Evolutionary conservation across 192 early-diverging fungal genomes (phyloP).

Genomic region (Dissophora ornata): DNA sequence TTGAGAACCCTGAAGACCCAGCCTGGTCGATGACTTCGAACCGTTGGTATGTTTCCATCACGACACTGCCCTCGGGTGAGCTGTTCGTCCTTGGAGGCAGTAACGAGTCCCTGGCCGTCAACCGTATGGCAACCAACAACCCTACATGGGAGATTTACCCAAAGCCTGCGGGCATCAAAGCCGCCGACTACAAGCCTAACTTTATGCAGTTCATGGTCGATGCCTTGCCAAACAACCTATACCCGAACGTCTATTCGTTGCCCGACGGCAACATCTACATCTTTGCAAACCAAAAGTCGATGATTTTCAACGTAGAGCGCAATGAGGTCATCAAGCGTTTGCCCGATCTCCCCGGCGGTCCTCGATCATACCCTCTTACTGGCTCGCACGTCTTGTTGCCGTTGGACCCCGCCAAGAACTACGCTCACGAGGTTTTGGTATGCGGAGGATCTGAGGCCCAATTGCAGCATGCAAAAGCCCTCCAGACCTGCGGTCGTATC

Average conservation of each 20-base stretch:
- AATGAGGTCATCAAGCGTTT: constrained; percentile 56
- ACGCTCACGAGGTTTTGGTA: constrained; percentile 65
- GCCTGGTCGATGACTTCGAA: constrained; percentile 50
- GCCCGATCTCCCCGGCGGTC: constrained; percentile 57
- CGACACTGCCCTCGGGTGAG: constrained; percentile 57
- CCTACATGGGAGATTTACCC: constrained; percentile 59
- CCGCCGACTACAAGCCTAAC: constrained; percentile 17
- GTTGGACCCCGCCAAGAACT: constrained; percentile 64
- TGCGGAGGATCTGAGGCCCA: constrained; percentile 67
- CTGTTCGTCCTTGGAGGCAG: constrained; percentile 68
- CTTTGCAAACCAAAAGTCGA: constrained; percentile 64
- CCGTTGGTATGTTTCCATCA: constrained; percentile 65
- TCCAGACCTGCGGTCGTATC: constrained; percentile 61
- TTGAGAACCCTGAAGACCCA: constrained; percentile 50
- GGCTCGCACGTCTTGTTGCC: constrained; percentile 68
- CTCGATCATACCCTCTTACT: constrained; percentile 67
- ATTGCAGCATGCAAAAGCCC: constrained; percentile 34
- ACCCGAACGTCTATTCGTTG: constrained; percentile 63
- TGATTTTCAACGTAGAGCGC: constrained; percentile 60
- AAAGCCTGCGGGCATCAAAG: constrained; percentile 19
- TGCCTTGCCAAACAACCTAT: constrained; percentile 63
- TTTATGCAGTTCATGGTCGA: constrained; percentile 59
- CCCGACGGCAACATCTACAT: constrained; percentile 63
- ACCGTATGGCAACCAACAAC: constrained; percentile 54
- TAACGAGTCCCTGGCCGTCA: constrained; percentile 55